A percentile compares a stretch with the other conserved stretches of the same genome.
phyloP scores from a whole-genome alignment of 169 alveolate species.

The Eimeria falciformis region DNA sequence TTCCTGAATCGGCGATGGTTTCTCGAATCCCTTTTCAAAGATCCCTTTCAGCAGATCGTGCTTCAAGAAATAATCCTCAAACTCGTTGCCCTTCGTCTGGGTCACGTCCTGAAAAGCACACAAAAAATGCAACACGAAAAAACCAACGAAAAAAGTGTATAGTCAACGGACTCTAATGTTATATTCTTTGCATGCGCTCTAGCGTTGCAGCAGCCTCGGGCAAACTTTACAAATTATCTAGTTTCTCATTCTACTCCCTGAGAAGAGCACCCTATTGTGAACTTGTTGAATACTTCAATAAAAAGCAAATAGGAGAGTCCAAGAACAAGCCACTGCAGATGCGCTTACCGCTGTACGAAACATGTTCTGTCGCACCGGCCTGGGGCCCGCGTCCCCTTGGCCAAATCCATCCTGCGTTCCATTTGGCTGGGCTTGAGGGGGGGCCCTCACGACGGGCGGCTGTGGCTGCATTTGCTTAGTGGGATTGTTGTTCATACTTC shows the following conservation, averaged over 20 bases:
- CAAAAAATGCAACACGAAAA: neutral
- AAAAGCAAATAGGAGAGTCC: too few relatives aligned
- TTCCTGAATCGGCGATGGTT: constrained; percentile 99
- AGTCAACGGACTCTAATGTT: too few relatives aligned
- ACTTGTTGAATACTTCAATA: too few relatives aligned
- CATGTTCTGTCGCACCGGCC: constrained; percentile 70
- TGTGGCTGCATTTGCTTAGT: constrained; percentile 62
- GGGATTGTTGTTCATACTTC: constrained; percentile 31
- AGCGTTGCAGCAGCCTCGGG: neutral
- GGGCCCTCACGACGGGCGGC: constrained; percentile 21
- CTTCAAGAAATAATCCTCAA: constrained; percentile 96
- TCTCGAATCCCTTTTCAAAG: constrained; percentile 98
- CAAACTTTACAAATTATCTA: too few relatives aligned
- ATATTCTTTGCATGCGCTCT: too few relatives aligned
- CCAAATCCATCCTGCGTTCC: constrained; percentile 39
- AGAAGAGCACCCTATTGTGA: too few relatives aligned
- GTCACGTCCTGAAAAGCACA: constrained; percentile 93
- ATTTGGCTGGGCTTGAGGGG: constrained; percentile 25
- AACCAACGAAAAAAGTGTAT: too few relatives aligned
- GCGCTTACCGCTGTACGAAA: constrained; percentile 73
- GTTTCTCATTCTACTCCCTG: too few relatives aligned
- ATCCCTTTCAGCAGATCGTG: constrained; percentile 97
- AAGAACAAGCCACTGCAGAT: neutral
- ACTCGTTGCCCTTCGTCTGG: constrained; percentile 98
- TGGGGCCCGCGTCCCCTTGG: constrained; percentile 66